Conservation (phyloP, 2,329 filamentous ascomycete species). For the Fusarium incarnatum region DNA sequence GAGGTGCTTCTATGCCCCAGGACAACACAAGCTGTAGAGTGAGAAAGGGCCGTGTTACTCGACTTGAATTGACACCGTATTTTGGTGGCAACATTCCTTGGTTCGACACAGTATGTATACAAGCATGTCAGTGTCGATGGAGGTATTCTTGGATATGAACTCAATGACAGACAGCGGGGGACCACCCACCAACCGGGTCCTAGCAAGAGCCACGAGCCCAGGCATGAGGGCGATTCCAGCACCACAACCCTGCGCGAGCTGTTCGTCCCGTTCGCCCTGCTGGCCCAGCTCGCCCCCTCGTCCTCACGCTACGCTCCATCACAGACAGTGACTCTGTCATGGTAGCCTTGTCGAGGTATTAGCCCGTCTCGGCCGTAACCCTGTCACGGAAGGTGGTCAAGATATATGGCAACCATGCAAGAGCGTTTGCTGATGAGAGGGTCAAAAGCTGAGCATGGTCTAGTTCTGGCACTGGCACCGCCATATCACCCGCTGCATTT, state of each 20-base stretch:
- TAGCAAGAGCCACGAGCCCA: conserved; percentile 42
- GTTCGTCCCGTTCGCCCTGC: conserved; percentile 44
- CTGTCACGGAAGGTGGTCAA: conserved; percentile 47
- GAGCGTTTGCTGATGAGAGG: conserved; percentile 28
- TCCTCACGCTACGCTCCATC: conserved; percentile 36
- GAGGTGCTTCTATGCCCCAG: conserved; percentile 15
- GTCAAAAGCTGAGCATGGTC: conserved; percentile 35
- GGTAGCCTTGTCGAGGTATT: conserved; percentile 45
- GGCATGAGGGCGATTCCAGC: conserved; percentile 40
- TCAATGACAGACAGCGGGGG: conserved; percentile 46
- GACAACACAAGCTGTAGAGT: conserved; percentile 6
- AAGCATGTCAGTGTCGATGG: conserved; percentile 26
- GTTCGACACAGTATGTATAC: conserved; percentile 29
- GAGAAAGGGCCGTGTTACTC: conserved; percentile 34
- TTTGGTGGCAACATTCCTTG: not conserved
- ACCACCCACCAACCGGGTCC: conserved; percentile 45
- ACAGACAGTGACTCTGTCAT: conserved; percentile 35
- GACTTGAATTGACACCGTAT: conserved; percentile 30
- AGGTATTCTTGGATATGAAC: conserved; percentile 34
- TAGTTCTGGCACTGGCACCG: conserved; percentile 17
- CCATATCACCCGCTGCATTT: conserved; percentile 24
- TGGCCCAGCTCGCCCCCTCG: conserved; percentile 42
- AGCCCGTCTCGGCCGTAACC: conserved; percentile 46
- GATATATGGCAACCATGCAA: conserved; percentile 24
- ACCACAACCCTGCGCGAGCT: conserved; percentile 41